Conservation (phyloP, 1,139 yeast genomes). For the Taphrina flavorubra region DNA sequence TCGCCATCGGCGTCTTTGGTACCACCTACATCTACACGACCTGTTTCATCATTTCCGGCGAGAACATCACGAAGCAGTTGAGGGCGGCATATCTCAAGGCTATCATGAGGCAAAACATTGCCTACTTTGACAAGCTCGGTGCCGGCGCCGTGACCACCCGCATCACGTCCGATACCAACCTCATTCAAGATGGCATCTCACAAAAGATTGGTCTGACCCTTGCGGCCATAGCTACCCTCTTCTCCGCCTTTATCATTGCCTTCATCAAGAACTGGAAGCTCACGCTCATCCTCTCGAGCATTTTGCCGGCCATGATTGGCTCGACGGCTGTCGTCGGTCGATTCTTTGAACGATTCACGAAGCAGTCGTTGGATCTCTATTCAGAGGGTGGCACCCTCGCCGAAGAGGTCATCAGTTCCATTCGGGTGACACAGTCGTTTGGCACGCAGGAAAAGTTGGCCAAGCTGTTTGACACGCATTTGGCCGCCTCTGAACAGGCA, state of each 20-base stretch:
- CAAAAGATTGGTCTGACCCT: slow-evolving; percentile 56
- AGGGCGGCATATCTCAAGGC: slow-evolving; percentile 54
- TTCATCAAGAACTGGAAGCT: slow-evolving; percentile 55
- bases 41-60: slow-evolving; percentile 53
- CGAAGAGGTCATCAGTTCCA: slow-evolving; percentile 55
- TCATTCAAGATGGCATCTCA: slow-evolving; percentile 57
- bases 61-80: slow-evolving; percentile 55
- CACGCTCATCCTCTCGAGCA: slow-evolving; percentile 53
- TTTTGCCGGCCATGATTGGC: slow-evolving; percentile 53
- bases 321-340: slow-evolving; percentile 47
- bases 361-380: slow-evolving; percentile 50
- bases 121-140: slow-evolving; percentile 57
- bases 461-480: slow-evolving; percentile 51
- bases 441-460: slow-evolving; percentile 55
- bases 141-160: slow-evolving; percentile 56
- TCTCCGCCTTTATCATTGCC: slow-evolving; percentile 55
- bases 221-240: slow-evolving; percentile 53
- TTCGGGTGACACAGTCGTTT: slow-evolving; percentile 56
- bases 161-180: slow-evolving; percentile 56
- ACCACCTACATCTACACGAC: slow-evolving; percentile 47
- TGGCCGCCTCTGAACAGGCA: slow-evolving; percentile 49
- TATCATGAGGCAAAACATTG: slow-evolving; percentile 55
- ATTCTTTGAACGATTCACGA: slow-evolving; percentile 50
- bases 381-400: slow-evolving; percentile 55
- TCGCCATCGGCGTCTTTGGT: slow-evolving; percentile 48